phyloP scores from a whole-genome alignment of 306 rosid genomes.

The Prinsepia uniflora region DNA sequence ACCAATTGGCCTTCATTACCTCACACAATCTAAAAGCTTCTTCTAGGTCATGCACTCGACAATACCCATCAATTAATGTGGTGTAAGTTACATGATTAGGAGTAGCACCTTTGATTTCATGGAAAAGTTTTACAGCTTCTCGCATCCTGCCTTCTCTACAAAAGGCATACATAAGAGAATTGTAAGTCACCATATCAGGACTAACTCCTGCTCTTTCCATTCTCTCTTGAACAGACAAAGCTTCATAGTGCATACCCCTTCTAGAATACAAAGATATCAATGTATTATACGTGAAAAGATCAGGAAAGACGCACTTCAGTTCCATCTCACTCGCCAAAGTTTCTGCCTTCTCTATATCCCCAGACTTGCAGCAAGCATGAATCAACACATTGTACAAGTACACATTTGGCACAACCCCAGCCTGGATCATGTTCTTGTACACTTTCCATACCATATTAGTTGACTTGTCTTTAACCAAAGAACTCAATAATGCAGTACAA shows the following conservation, averaged over 20 bases:
- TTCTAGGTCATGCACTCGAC: constrained; percentile 59
- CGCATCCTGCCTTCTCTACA: constrained; percentile 84
- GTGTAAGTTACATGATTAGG: constrained; percentile 78
- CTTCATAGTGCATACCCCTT: constrained; percentile 79
- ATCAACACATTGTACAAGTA: constrained; percentile 73
- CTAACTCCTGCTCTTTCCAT: constrained; percentile 73
- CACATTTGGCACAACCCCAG: constrained; percentile 56
- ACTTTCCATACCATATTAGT: constrained; percentile 68
- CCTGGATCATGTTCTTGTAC: constrained; percentile 48
- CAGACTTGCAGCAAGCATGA: constrained; percentile 76
- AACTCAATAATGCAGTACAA: constrained; percentile 76
- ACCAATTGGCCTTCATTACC: constrained; percentile 63
- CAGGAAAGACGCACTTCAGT: constrained; percentile 52
- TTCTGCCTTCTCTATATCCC: constrained; percentile 69
- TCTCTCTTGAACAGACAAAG: constrained; percentile 60
- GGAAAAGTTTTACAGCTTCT: constrained; percentile 71
- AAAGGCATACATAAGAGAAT: constrained; percentile 74
- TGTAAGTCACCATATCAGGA: constrained; percentile 72
- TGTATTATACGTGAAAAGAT: constrained; percentile 77
- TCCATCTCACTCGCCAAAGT: constrained; percentile 69
- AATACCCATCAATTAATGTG: constrained; percentile 80
- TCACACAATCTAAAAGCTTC: constrained; percentile 58
- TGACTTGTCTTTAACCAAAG: constrained; percentile 61
- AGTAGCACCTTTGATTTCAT: constrained; percentile 51
- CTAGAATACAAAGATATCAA: constrained; percentile 68